Evolutionary conservation across 2,329 filamentous ascomycete genomes (phyloP), one percentile per base, ranked within the genome.

Genomic region (Gliomastix tumulicola): DNA sequence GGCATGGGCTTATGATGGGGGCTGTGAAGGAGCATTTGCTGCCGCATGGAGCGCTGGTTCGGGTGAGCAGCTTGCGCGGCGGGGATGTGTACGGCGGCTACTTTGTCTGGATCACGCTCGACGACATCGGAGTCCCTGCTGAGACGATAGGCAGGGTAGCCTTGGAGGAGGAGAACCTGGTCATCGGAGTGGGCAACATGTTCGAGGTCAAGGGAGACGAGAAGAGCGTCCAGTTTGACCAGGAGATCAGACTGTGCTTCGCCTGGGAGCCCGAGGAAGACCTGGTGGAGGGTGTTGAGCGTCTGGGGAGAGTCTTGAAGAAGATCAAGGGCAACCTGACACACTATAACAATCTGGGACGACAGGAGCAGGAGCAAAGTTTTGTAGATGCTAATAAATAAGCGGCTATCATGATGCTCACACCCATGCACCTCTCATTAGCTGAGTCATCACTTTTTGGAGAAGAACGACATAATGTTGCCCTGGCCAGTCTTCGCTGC

Each of bases 401-500:
- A 18, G 16, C 6, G 21, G n/a, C n/a, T n/a, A n/a, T n/a, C n/a
- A n/a, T n/a, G 12, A 21, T 34, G 25, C 11, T 21, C n/a, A n/a
- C n/a, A n/a, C n/a, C n/a, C n/a, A n/a, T n/a, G n/a, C n/a, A n/a
- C n/a, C n/a, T n/a, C 7, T n/a, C n/a, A n/a, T n/a, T n/a, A n/a
- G n/a, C n/a, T n/a, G n/a, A n/a, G n/a, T n/a, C n/a, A 12, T 43
- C 47, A 84, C 52, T 88, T 92, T 67, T 94, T 95, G 30, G 74
- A 73, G 59, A 95, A 95, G 62, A 95, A 95, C 2, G 82, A 88
- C 82, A 89, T 94, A 53, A 95, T 94, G 55, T 71, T 94, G 4
- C 88, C 88, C 51, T 88, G 82, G 4, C 75, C 56, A 7, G 62
- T 59, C 53, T 87, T 86, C 2, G 66, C 63, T 2, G 62, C 62